phyloP scores from a whole-genome alignment of 2,329 filamentous ascomycete genomes.

The Cryoendolithus antarcticus region DNA sequence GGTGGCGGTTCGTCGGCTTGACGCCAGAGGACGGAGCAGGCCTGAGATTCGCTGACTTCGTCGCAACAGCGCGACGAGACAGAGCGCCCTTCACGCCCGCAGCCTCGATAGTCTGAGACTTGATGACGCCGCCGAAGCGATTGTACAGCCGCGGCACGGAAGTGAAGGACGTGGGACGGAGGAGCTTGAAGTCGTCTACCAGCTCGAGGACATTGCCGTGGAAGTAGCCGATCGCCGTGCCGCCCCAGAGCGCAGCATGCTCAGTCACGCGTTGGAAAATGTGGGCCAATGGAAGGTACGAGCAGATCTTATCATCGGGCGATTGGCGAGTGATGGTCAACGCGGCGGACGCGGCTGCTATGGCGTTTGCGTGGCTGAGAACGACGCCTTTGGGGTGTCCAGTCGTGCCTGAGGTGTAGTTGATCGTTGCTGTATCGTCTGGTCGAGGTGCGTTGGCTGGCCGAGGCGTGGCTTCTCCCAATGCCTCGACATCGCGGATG shows the following conservation, averaged over 20 bases:
- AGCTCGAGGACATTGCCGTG: conserved; percentile 78
- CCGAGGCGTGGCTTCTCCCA: conserved; percentile 60
- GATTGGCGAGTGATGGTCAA: conserved; percentile 41
- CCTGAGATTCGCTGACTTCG: conserved; percentile 70
- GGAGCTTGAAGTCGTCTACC: conserved; percentile 79
- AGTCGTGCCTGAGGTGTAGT: conserved; percentile 81
- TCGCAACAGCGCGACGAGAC: conserved; percentile 63
- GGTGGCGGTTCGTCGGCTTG: conserved; percentile 66
- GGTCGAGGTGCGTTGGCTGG: conserved; percentile 59
- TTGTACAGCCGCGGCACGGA: conserved; percentile 90
- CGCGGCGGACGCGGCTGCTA: conserved; percentile 55
- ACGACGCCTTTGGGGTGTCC: conserved; percentile 74
- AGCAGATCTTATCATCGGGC: conserved; percentile 56
- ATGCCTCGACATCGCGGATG: conserved; percentile 65
- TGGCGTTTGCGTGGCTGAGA: conserved; percentile 68
- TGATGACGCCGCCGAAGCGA: conserved; percentile 74
- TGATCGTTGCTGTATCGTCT: conserved; percentile 75
- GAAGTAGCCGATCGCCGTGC: conserved; percentile 77
- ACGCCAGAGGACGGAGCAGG: conserved; percentile 32
- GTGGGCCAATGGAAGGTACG: conserved; percentile 87
- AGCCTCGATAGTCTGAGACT: conserved; percentile 64
- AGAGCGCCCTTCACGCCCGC: conserved; percentile 69
- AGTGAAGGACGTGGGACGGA: conserved; percentile 70
- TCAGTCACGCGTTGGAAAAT: conserved; percentile 84
- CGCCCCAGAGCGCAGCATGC: conserved; percentile 58